Base-by-base conservation (phyloP, 768 basidiomycete species). In the Rhodotorula toruloides region DNA sequence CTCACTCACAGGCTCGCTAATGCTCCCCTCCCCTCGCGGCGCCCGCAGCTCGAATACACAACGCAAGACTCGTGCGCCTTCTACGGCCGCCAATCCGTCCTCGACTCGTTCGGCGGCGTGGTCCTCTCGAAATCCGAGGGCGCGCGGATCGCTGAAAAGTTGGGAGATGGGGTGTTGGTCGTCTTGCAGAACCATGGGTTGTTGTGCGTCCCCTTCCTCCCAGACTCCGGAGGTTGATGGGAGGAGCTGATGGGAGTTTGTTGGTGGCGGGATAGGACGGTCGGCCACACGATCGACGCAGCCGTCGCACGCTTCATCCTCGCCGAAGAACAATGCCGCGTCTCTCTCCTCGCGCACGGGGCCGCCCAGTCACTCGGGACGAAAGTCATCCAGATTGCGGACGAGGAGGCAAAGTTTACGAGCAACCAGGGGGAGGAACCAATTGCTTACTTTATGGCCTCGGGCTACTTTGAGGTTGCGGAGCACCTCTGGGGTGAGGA, bases 71-170 rank as follows among this genome's bases (percentile, higher is more conserved):
- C 61, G 16, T 68, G 67, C 48, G 47, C 67, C 13, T 81, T 83
- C 71, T 80, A 79, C 65, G 72, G 25, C 22, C 7, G 21, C 21
- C 50, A 81, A 53, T 76, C 81, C 54, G 77, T 78, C 69, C 82
- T 83, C 68, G 74, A 74, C 37, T 78, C 81, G 47, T 82, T 80
- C 63, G 81, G 80, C 63, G 83, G 83, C 31, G 79, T 83, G 11
- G 82, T 83, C 25, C 74, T 83, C 25, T 79, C 79, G 21, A 68
- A 77, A 12, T 78, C 79, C 47, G 83, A 84, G 76, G 81, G 81
- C 19, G 70, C 73, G 48, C 76, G 80, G 40, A 84, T 84, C 60
- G 81, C 81, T 13, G 70, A 75, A 14, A 57, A 64, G 11, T 58
- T 76, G 22, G 73, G 72, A 31, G 42, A 69, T 27, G 73, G 67